phyloP scores from a whole-genome alignment of 106 monocot species.

The Platanthera zijinensis region DNA sequence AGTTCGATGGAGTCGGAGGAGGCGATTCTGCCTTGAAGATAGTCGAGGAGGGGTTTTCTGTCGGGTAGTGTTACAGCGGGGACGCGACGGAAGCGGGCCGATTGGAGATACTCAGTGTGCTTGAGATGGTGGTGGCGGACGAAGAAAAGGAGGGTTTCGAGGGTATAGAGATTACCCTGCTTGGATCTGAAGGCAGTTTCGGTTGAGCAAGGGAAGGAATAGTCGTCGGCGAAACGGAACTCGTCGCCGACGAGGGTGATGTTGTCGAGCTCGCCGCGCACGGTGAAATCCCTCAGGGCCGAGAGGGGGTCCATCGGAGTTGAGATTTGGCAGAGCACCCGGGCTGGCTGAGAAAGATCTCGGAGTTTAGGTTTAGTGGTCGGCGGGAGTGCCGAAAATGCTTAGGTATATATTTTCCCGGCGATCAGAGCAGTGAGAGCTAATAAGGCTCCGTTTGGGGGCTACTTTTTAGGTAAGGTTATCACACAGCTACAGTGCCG shows the following conservation, averaged over 20 bases:
- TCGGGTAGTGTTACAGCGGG: slow-evolving; percentile 87
- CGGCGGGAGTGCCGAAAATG: too few species aligned
- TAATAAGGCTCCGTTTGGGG: too few species aligned
- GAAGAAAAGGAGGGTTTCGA: slow-evolving; percentile 73
- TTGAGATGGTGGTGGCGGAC: slow-evolving; percentile 68
- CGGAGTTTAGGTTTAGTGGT: too few species aligned
- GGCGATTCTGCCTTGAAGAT: slow-evolving; percentile 56
- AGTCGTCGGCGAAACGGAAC: slow-evolving; percentile 69
- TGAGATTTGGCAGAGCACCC: background rate
- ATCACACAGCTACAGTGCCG: too few species aligned
- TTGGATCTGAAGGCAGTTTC: slow-evolving; percentile 79
- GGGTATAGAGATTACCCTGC: slow-evolving; percentile 74
- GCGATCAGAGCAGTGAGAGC: too few species aligned
- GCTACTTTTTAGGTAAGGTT: too few species aligned
- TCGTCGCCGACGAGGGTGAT: slow-evolving; percentile 51
- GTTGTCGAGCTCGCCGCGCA: slow-evolving; percentile 54
- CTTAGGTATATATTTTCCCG: too few species aligned
- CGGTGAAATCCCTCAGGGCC: slow-evolving; percentile 74
- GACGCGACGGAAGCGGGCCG: slow-evolving; percentile 56
- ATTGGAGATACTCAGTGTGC: slow-evolving; percentile 86
- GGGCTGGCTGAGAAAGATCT: background rate
- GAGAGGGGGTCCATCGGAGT: slow-evolving; percentile 74
- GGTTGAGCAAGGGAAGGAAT: slow-evolving; percentile 56
- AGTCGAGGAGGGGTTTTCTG: slow-evolving; percentile 85
- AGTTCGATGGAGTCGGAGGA: slow-evolving; percentile 37